Evolutionary conservation across 2,329 filamentous ascomycete species (phyloP), one percentile per base, ranked within the genome.

Genomic region (Alternaria sp.): DNA sequence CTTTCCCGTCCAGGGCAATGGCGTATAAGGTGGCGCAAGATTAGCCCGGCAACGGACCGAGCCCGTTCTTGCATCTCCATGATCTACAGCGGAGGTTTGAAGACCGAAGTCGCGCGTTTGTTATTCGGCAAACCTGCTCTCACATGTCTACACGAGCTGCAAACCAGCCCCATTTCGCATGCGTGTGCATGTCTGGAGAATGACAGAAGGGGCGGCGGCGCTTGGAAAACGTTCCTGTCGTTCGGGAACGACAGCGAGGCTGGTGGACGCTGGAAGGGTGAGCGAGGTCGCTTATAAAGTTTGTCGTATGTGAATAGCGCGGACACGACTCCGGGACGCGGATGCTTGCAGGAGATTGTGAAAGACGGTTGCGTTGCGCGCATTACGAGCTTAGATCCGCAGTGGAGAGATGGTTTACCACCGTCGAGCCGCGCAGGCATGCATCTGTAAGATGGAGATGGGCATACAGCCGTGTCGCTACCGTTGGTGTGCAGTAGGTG

Each of bases 31-130:
- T 32, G 44, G 30, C 30, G 30, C 30, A n/a, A 47, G 50, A 56
- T 57, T 46, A 57, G 46, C 53, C 59, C 59, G 59, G 59, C 36
- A 52, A 61, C 59, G 59, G 59, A 61, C 59, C 59, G 59, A 61
- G 54, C 45, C 58, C 58, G 45, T 32, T 25, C 47, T 47, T 43
- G 21, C 28, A 52, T 54, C 23, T 44, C 40, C 11, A 44, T 11
- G 21, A 52, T 52, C 30, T 32, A 21, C 30, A 52, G 49, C 28
- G 49, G 49, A 52, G 30, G 28, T 12, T 52, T 40, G 19, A 52
- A n/a, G 49, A 25, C 19, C 28, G 19, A 52, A 36, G 19, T 52
- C 19, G 19, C 30, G 15, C 15, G 17, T 25, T 40, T 9, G 13
- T 12, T 7, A 15, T 52, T 36, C 49, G 49, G 49, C 30, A 52